These are phyloP conservation scores for Stachybotrys elegans DNA, from an alignment of 2,329 filamentous ascomycete genomes.

Conservation along the genomic window DNA sequence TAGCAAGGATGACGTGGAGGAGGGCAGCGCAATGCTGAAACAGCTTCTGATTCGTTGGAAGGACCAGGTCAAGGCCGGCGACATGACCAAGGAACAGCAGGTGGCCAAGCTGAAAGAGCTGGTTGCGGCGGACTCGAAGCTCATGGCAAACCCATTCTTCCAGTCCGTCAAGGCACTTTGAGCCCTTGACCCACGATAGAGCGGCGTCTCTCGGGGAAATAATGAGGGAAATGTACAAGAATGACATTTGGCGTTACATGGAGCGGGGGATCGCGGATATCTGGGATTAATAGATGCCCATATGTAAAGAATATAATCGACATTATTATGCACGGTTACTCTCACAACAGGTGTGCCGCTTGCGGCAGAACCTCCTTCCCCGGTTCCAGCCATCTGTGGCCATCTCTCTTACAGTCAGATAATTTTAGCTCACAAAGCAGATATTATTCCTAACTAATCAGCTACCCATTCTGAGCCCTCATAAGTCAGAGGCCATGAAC, in stretches of 20 bases:
- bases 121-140: slow-evolving; percentile 65
- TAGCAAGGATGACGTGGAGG: slow-evolving; percentile 80
- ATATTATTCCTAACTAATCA: too few species aligned
- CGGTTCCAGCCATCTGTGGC: too few species aligned
- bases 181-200: slow-evolving; percentile 8
- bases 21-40: slow-evolving; percentile 82
- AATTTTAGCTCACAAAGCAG: too few species aligned
- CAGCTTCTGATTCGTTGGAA: slow-evolving; percentile 83
- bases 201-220: neutral
- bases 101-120: slow-evolving; percentile 73
- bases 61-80: slow-evolving; percentile 57
- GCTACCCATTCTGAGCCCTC: too few species aligned
- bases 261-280: too few species aligned
- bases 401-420: too few species aligned
- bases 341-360: too few species aligned
- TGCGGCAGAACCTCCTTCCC: too few species aligned
- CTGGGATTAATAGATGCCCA: too few species aligned
- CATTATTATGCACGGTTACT: too few species aligned
- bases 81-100: slow-evolving; percentile 70
- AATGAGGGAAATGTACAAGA: neutral
- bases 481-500: too few species aligned
- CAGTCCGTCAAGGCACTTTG: slow-evolving; percentile 54
- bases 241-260: neutral
- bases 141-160: slow-evolving; percentile 65
- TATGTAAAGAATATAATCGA: too few species aligned